phyloP scores from a whole-genome alignment of 176 grass and related monocot genomes.

The Rhynchospora breviuscula region DNA sequence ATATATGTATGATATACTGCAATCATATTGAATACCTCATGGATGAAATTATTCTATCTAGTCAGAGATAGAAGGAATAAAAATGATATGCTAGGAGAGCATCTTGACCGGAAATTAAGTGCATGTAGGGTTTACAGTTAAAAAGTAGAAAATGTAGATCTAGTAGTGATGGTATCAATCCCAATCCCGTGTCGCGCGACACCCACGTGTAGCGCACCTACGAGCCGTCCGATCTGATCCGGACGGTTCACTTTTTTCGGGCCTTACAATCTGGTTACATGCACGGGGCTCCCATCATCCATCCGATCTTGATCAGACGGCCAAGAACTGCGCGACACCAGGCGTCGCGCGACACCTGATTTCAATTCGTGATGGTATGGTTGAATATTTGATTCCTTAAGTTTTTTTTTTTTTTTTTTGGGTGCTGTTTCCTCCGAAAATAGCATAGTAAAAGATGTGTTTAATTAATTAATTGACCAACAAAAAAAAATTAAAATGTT shows the following conservation, averaged over 20 bases:
- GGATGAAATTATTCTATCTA: slow-evolving; percentile 9
- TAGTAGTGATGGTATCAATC: background rate
- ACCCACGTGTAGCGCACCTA: too few species aligned
- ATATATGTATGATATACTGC: background rate
- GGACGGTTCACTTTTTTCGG: too few species aligned
- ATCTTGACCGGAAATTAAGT: background rate
- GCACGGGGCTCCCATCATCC: too few species aligned
- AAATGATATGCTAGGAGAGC: background rate
- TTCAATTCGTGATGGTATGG: background rate
- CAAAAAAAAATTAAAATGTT: background rate
- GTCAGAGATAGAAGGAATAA: background rate
- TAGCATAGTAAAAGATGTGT: background rate
- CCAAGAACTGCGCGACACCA: too few species aligned
- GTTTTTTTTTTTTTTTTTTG: background rate
- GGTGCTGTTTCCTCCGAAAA: background rate
- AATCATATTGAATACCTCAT: slow-evolving; percentile 5
- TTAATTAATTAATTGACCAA: background rate
- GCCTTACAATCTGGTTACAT: too few species aligned
- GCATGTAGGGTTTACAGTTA: background rate
- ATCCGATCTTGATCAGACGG: too few species aligned
- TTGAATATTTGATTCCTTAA: background rate
- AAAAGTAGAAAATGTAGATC: background rate
- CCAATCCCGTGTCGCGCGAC: too few species aligned
- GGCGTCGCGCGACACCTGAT: too few species aligned
- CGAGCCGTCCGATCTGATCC: too few species aligned